Evolutionary conservation across 1,139 yeast species (phyloP), one percentile per base, ranked within the genome.

Genomic region (Meyerozyma guilliermondii): DNA sequence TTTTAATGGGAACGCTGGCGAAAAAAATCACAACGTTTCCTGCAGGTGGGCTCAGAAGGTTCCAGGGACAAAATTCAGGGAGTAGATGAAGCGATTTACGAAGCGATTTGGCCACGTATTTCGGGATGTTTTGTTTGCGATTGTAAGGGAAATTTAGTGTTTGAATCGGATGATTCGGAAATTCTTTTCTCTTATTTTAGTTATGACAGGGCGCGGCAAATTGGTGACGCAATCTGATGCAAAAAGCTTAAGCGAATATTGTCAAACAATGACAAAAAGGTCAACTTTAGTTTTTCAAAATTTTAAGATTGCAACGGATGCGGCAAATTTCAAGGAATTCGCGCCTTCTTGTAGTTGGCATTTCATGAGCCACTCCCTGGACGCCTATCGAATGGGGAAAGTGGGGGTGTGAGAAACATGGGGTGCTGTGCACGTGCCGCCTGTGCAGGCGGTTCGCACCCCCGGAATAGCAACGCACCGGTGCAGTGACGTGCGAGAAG

Each of bases 401-500:
- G 24, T 11, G 10, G 36, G 36, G 36, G 36, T 33, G 36, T 16
- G 36, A 16, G 24, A 11, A 17, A 33, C 14, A 20, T 14, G 36
- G 36, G 36, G 36, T 33, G 36, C 14, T 11, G 36, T 7, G 36
- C 36, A 33, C 36, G 36, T 33, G 36, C 6, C n/a, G 14, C 6
- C 7, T 13, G 16, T 18, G 16, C 33, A 26, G 28, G 28, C 28
- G 28, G 5, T 13, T 10, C 28, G 28, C 28, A 26, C 28, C 28
- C 28, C 28, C 28, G 28, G 28, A 26, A 26, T 11, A 26, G 28
- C 28, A 26, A 26, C 13, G 28, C 13, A 26, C 28, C n/a, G n/a
- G n/a, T 7, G 27, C 27, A 13, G 28, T 26, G 11, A n/a, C 11
- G 28, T n/a, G 5, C 28, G 13, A n/a, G 22, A 20, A 20, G 22